These are phyloP conservation scores for Trichoderma virens DNA, from an alignment of 495 filamentous ascomycete genomes.

Conservation along the genomic window DNA sequence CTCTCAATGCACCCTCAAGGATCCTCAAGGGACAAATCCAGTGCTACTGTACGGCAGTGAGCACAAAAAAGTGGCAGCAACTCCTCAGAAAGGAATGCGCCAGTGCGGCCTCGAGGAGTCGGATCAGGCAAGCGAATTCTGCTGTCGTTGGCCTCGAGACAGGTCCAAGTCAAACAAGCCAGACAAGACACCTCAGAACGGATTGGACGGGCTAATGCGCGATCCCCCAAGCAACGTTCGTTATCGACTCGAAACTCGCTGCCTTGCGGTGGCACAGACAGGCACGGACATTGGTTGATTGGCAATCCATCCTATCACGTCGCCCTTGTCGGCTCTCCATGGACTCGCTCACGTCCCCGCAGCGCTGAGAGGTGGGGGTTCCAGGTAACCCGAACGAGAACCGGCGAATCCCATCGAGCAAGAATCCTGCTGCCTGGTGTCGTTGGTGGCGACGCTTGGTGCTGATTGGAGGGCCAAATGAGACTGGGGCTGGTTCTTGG, in stretches of 20 bases:
- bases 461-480: constrained; percentile 1
- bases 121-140: background rate
- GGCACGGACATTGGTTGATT: background rate
- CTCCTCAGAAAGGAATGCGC: background rate
- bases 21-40: background rate
- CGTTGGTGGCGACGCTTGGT: background rate
- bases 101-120: background rate
- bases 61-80: background rate
- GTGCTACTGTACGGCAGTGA: background rate
- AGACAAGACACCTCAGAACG: background rate
- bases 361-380: background rate
- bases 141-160: no score
- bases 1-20: background rate
- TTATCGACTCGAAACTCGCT: constrained; percentile 1
- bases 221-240: background rate
- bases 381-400: background rate
- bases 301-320: no score
- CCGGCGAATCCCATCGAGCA: background rate
- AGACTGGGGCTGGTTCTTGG: background rate
- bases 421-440: constrained; percentile 6
- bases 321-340: background rate
- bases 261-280: constrained; percentile 1
- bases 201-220: background rate
- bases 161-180: no score
- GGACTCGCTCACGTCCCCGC: background rate